phyloP scores from a whole-genome alignment of 371 early-diverging fungal species.

The Choanephora cucurbitarum region DNA sequence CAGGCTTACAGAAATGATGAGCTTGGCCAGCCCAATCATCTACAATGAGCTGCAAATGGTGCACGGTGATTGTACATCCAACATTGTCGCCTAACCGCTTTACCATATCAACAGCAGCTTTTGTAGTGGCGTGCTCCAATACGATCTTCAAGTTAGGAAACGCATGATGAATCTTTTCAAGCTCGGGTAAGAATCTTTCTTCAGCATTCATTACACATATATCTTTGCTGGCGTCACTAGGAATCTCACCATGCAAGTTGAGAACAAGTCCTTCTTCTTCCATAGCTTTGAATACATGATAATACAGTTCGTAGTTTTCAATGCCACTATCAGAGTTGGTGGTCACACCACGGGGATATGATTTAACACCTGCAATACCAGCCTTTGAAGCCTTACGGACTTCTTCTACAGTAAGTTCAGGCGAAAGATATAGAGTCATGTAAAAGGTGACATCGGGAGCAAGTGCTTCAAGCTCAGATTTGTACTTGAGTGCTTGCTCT shows the following conservation, averaged over 20 bases:
- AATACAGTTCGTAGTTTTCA: conserved; percentile 86
- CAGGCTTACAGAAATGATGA: conserved; percentile 98
- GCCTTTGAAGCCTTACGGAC: conserved; percentile 82
- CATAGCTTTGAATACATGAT: conserved; percentile 94
- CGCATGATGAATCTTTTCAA: conserved; percentile 79
- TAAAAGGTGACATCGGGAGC: conserved; percentile 87
- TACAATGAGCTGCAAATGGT: conserved; percentile 88
- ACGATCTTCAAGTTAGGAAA: conserved; percentile 96
- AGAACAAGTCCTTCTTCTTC: conserved; percentile 91
- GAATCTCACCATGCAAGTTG: conserved; percentile 96
- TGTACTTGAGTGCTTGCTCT: conserved; percentile 86
- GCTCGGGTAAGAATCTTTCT: conserved; percentile 84
- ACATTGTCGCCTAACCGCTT: conserved; percentile 90
- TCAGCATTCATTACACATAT: conserved; percentile 97
- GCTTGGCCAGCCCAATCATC: conserved; percentile 97
- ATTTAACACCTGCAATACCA: conserved; percentile 94
- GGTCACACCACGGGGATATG: conserved; percentile 97
- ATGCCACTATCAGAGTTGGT: conserved; percentile 97
- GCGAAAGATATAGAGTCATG: conserved; percentile 92
- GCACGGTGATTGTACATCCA: conserved; percentile 93
- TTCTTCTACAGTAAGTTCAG: conserved; percentile 89
- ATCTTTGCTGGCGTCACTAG: conserved; percentile 80
- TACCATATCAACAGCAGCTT: conserved; percentile 91
- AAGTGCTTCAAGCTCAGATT: conserved; percentile 73
- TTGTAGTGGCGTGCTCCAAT: conserved; percentile 95